Evolutionary conservation across 2,329 filamentous ascomycete species (phyloP).

Genomic region (Penicillium sp.): DNA sequence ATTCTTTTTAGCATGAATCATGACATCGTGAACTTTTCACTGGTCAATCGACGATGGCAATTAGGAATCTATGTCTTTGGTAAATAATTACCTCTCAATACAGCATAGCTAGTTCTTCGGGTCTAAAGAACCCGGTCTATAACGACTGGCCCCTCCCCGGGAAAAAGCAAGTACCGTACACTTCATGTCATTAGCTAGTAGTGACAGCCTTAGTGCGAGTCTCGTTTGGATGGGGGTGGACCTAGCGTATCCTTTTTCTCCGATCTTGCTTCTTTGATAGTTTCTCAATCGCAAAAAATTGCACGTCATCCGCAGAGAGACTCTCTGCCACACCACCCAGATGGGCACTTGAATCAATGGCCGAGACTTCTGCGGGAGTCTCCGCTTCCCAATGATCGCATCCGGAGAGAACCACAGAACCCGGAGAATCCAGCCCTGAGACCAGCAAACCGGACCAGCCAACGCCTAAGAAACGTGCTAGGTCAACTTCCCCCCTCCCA

Average conservation of each 20-base stretch:
- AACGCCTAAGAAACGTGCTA: neutral
- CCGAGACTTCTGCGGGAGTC: conserved; percentile 3
- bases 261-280: neutral
- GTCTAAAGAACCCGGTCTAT: neutral
- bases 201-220: neutral
- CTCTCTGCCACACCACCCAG: neutral
- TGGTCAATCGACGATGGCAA: too few relatives aligned
- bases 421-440: neutral
- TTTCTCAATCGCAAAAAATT: neutral
- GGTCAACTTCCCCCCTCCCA: neutral
- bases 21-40: too few relatives aligned
- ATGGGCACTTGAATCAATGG: neutral
- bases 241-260: neutral
- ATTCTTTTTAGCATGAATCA: too few relatives aligned
- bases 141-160: neutral
- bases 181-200: neutral
- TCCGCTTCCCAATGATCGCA: conserved; percentile 1
- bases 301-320: neutral
- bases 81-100: neutral
- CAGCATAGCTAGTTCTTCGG: neutral
- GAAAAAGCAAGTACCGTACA: conserved; percentile 1
- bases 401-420: neutral
- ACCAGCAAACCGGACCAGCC: neutral
- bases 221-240: neutral
- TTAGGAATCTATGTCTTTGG: neutral